Evolutionary conservation across 163 green algal species (phyloP).

Genomic region (Botryococcus braunii): DNA sequence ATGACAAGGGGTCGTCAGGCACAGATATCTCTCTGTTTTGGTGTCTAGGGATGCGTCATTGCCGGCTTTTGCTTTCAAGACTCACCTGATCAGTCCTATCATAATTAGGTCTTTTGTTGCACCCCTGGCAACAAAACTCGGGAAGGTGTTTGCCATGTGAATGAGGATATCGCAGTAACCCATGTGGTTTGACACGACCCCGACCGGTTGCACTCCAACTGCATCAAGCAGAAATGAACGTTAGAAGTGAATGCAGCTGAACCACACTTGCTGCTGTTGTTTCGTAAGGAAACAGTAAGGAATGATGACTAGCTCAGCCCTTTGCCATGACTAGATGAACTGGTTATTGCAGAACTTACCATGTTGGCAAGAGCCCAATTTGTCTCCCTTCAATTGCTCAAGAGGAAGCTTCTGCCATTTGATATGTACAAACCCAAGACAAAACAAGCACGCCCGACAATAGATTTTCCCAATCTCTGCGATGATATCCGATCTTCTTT

Average conservation of each 20-base stretch:
- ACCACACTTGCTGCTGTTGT: too few species aligned
- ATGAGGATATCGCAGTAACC: constrained; percentile 84
- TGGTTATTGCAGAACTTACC: too few species aligned
- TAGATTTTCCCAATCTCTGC: constrained; percentile 25
- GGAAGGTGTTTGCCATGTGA: not conserved
- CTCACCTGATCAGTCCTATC: not conserved
- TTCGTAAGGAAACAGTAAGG: too few species aligned
- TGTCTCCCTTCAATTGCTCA: constrained; percentile 2
- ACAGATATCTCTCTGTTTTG: not conserved
- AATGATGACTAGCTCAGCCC: too few species aligned
- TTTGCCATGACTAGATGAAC: too few species aligned
- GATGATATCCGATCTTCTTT: constrained; percentile 7
- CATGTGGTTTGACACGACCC: constrained; percentile 76
- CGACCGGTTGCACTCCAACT: constrained; percentile 9
- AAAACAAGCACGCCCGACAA: constrained; percentile 39
- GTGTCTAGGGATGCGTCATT: too few species aligned
- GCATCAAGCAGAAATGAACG: too few species aligned
- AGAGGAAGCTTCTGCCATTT: constrained; percentile 23
- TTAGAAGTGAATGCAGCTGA: too few species aligned
- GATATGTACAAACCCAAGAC: constrained; percentile 40
- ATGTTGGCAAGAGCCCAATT: too few species aligned
- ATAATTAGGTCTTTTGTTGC: not conserved
- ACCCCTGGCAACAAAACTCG: constrained; percentile 4
- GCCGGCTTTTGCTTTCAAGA: too few species aligned
- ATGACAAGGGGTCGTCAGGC: constrained; percentile 1